A percentile compares a stretch with the other conserved stretches of the same genome.
phyloP scores from a whole-genome alignment of 1,139 yeast genomes.

The Blastobotrys buckinghamii region DNA sequence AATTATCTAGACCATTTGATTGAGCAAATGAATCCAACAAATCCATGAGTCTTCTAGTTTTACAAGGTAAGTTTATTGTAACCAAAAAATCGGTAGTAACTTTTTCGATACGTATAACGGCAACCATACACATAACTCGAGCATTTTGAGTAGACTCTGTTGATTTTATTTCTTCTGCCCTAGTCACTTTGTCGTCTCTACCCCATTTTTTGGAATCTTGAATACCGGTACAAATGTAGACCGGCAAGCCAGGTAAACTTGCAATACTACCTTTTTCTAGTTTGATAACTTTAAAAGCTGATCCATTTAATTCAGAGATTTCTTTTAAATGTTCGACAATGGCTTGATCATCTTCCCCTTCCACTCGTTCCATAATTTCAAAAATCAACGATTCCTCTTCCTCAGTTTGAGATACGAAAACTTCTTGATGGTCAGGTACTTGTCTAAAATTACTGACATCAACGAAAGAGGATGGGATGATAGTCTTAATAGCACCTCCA shows the following conservation, averaged over 20 bases:
- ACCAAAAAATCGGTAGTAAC: conserved; percentile 58
- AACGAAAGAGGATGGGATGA: conserved; percentile 48
- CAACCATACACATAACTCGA: conserved; percentile 30
- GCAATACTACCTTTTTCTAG: not conserved
- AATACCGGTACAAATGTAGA: not conserved
- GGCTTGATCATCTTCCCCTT: conserved; percentile 36
- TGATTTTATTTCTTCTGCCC: conserved; percentile 4
- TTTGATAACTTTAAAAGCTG: not conserved
- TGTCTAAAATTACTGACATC: conserved; percentile 74
- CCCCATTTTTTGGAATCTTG: conserved; percentile 46
- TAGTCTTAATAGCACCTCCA: conserved; percentile 71
- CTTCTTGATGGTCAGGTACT: conserved; percentile 88
- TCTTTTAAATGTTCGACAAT: conserved; percentile 40
- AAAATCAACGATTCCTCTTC: conserved; percentile 59
- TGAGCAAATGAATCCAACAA: conserved; percentile 21
- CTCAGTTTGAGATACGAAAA: conserved; percentile 43
- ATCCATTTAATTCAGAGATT: conserved; percentile 33
- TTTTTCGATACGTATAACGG: conserved; percentile 37
- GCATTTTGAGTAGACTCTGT: conserved; percentile 12
- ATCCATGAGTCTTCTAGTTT: conserved; percentile 16
- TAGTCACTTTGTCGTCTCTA: conserved; percentile 31
- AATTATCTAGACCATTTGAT: too few species aligned
- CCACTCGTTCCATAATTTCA: conserved; percentile 62
- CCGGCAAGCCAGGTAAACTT: not conserved
- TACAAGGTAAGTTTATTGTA: conserved; percentile 52